These are phyloP conservation scores for Candida coleopterorum DNA, from an alignment of 805 yeast genomes.

Conservation along the genomic window DNA sequence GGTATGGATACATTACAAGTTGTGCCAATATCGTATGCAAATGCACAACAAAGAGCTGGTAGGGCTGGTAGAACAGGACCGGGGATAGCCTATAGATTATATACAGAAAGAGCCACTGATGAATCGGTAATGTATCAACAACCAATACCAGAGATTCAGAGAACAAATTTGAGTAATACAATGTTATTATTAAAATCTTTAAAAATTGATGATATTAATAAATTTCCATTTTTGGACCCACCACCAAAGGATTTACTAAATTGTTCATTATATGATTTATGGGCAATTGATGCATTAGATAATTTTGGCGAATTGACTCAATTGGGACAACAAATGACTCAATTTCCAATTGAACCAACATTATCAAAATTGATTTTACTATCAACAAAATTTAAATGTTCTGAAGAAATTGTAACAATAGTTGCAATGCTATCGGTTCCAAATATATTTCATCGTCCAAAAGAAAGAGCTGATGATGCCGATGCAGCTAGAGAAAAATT, in stretches of 20 bases:
- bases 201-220: slow-evolving; percentile 56
- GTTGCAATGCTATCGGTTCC: slow-evolving; percentile 91
- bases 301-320: slow-evolving; percentile 63
- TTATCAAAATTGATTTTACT: slow-evolving; percentile 64
- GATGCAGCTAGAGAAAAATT: slow-evolving; percentile 74
- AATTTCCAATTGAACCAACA: slow-evolving; percentile 78
- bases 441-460: slow-evolving; percentile 69
- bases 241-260: slow-evolving; percentile 74
- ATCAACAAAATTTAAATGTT: slow-evolving; percentile 57
- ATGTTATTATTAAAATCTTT: slow-evolving; percentile 68
- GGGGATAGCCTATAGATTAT: slow-evolving; percentile 72
- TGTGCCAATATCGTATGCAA: slow-evolving; percentile 83
- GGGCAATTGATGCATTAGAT: slow-evolving; percentile 82
- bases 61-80: slow-evolving; percentile 92
- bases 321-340: slow-evolving; percentile 62
- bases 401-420: slow-evolving; percentile 66
- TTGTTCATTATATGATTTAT: slow-evolving; percentile 76
- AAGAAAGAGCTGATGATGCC: slow-evolving; percentile 70
- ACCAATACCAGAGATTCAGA: slow-evolving; percentile 86
- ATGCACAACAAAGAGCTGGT: slow-evolving; percentile 86
- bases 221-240: slow-evolving; percentile 78
- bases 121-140: slow-evolving; percentile 75
- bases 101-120: slow-evolving; percentile 57
- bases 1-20: slow-evolving; percentile 83
- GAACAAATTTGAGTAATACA: slow-evolving; percentile 80